Evolutionary conservation across 768 basidiomycete genomes (phyloP), one percentile per base, ranked within the genome.

Genomic region (Rhizopogon vesiculosus): DNA sequence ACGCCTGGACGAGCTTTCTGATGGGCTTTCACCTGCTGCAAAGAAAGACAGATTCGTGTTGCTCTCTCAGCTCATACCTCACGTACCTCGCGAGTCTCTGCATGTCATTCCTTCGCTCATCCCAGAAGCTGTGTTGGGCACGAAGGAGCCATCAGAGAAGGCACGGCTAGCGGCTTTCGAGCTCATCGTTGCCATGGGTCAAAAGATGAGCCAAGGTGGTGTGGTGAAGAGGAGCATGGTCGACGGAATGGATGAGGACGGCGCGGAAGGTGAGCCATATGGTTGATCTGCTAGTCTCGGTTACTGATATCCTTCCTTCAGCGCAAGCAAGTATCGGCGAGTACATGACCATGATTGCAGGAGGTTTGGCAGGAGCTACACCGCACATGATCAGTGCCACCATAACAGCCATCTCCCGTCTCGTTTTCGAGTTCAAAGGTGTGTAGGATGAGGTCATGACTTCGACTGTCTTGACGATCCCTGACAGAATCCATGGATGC

Each of bases 371-470:
- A 8, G 95, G 93, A 19, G 87, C 90, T 13, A 91, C 85, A 10
- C 94, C 96, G 0, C 97, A 99, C 67, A 98, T 97, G 93, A 96
- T 98, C 68, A 96, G 94, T 65, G 97, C 97, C 2, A 92, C 93
- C 1, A 85, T 98, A 51, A 98, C 94, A 6, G 92, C 93, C 0
- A 84, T 99, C 53, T 95, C 95, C 2, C 84, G 97, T 22, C 78
- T 98, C 12, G 78, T 98, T 16, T 99, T 98, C 67, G 97, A 98
- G 72, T 99, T 95, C 77, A 93, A 89, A 79, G 86, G 95, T 93
- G 51, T 44, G 56, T 16, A 7, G 42, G 19, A 19, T 7, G 33
- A 12, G 13, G n/a, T 13, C 19, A 19, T 43, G 2, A 43, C 3
- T 35, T 7, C 2, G 31, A 43, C 1, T 33, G 15, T 45, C 57